A percentile compares a stretch with the other conserved stretches of the same genome.
phyloP scores from a whole-genome alignment of 345 rosid species.

The Luvunga scandens region DNA sequence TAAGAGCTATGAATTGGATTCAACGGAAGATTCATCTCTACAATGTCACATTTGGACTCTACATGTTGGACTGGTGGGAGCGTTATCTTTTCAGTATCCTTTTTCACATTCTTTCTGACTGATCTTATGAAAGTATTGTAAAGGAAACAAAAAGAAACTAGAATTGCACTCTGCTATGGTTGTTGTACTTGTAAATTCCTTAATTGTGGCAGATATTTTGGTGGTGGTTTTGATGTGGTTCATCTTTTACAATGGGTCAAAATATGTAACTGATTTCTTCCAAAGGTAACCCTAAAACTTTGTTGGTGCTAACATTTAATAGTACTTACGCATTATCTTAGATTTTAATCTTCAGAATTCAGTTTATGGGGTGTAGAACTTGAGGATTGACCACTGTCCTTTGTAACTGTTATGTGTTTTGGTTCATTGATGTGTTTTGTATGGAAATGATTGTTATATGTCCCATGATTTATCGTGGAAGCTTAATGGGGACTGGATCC shows the following conservation, averaged over 20 bases:
- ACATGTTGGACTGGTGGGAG: slow-evolving; percentile 99
- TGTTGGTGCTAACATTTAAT: slow-evolving; percentile 6
- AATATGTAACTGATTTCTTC: too few relatives aligned
- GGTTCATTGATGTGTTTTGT: not conserved
- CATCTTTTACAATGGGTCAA: too few relatives aligned
- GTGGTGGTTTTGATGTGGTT: slow-evolving; percentile 28
- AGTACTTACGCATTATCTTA: not conserved
- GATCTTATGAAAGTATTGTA: not conserved
- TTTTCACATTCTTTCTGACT: slow-evolving; percentile 4
- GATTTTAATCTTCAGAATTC: not conserved
- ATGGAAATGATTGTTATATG: not conserved
- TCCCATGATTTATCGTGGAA: not conserved
- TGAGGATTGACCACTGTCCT: not conserved
- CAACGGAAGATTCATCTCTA: slow-evolving; percentile 95
- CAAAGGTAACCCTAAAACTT: too few relatives aligned
- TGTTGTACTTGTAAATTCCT: slow-evolving; percentile 34
- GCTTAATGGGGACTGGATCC: not conserved
- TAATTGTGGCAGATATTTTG: slow-evolving; percentile 61
- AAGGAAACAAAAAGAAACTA: not conserved
- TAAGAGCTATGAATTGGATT: slow-evolving; percentile 52
- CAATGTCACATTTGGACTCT: slow-evolving; percentile 96
- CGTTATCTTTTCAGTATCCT: slow-evolving; percentile 98
- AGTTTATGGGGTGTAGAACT: not conserved
- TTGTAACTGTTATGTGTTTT: not conserved
- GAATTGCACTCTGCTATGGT: not conserved